Conservation (phyloP, 441 rosid species). For the Hura crepitans region DNA sequence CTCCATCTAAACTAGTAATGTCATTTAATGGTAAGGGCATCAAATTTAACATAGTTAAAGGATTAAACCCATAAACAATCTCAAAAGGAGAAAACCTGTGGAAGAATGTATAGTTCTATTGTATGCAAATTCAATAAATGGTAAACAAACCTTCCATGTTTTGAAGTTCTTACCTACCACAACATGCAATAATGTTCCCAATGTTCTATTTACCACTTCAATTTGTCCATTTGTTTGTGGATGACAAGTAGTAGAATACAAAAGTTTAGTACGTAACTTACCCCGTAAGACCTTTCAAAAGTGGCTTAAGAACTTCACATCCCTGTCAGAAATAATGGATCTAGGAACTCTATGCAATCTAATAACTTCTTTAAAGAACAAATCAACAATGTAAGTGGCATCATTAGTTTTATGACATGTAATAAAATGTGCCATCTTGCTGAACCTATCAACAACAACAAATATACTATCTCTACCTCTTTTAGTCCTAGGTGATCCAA, state of each 20-base stretch:
- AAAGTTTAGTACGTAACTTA: background rate
- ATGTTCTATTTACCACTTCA: background rate
- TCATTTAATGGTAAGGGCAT: background rate
- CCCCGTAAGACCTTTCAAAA: background rate
- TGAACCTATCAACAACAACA: background rate
- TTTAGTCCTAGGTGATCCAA: background rate
- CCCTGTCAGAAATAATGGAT: background rate
- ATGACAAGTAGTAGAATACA: background rate
- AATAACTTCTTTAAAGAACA: background rate
- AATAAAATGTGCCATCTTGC: background rate
- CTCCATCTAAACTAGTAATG: background rate
- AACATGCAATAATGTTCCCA: background rate
- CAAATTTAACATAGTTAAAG: background rate
- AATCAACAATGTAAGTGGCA: background rate
- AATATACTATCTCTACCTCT: background rate
- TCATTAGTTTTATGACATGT: too few species aligned
- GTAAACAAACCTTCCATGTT: background rate
- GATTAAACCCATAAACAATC: too few species aligned
- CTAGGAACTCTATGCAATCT: too few species aligned
- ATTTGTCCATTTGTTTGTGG: background rate
- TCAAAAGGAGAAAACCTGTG: background rate
- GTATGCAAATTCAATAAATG: background rate
- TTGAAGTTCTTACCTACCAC: background rate
- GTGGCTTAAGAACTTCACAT: background rate
- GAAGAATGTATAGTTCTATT: constrained; percentile 2